Conservation (phyloP, 257 asterid species). For the Lantana camara region DNA sequence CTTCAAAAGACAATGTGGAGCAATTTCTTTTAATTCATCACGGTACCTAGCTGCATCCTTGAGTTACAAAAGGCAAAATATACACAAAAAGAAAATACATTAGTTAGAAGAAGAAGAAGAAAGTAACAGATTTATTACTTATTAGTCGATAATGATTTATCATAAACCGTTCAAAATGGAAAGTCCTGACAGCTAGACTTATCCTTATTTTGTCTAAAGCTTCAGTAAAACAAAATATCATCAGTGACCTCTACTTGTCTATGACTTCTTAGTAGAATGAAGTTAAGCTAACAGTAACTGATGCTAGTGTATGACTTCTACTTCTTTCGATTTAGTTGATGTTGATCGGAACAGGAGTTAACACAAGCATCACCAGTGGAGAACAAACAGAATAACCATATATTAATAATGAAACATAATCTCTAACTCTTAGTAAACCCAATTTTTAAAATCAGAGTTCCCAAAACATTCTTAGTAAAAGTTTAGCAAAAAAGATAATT, state of each 20-base stretch:
- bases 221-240: too few relatives aligned
- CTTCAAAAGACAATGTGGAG: slow-evolving; percentile 65
- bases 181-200: too few relatives aligned
- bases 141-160: neutral
- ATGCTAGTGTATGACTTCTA: too few relatives aligned
- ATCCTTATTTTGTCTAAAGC: too few relatives aligned
- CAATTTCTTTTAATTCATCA: slow-evolving; percentile 64
- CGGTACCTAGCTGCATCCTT: slow-evolving; percentile 74
- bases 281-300: neutral
- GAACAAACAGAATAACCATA: too few relatives aligned
- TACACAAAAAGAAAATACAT: neutral
- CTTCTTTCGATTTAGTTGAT: too few relatives aligned
- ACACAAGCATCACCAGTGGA: neutral
- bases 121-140: slow-evolving; percentile 4
- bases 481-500: neutral
- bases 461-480: slow-evolving; percentile 3
- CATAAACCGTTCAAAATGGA: neutral
- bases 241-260: too few relatives aligned
- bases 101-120: neutral
- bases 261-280: too few relatives aligned
- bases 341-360: too few relatives aligned
- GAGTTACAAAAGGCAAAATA: slow-evolving; percentile 9
- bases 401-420: too few relatives aligned
- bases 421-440: neutral
- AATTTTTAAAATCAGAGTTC: neutral